These are phyloP conservation scores for Venturia pyrina DNA, from an alignment of 2,329 filamentous ascomycete genomes.

Conservation along the genomic window DNA sequence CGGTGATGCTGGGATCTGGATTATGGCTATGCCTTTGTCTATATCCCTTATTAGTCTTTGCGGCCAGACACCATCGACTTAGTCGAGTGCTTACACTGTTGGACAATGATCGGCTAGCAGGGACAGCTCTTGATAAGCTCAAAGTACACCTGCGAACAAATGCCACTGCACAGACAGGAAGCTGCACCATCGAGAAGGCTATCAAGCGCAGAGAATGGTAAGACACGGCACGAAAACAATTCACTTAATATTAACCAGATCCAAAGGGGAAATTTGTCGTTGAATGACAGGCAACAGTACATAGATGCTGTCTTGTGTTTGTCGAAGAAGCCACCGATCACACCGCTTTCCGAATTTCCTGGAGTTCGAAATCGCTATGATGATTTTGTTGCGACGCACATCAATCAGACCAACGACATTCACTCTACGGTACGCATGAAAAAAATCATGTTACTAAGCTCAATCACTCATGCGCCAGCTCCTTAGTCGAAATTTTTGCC, in stretches of 20 bases:
- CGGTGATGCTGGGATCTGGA: background rate
- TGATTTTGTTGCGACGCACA: conserved; percentile 11
- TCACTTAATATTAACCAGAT: background rate
- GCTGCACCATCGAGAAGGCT: background rate
- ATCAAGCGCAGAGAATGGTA: conserved; percentile 9
- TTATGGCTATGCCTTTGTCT: background rate
- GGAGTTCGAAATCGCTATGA: conserved; percentile 11
- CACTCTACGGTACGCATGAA: background rate
- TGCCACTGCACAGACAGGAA: background rate
- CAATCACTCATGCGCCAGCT: background rate
- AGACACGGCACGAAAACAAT: background rate
- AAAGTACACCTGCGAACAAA: background rate
- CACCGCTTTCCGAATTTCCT: conserved; percentile 4
- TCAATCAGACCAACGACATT: conserved; percentile 1
- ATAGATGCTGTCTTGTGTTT: conserved; percentile 11
- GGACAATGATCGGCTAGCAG: background rate
- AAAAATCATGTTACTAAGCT: background rate
- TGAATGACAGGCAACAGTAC: conserved; percentile 9
- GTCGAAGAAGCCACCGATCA: background rate
- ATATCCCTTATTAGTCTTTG: background rate
- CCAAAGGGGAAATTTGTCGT: background rate
- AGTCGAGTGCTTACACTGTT: background rate
- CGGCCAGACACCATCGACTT: background rate
- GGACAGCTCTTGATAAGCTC: background rate
- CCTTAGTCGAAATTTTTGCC: conserved; percentile 4